A percentile compares a stretch with the other conserved stretches of the same genome.
phyloP scores from a whole-genome alignment of 2,329 filamentous ascomycete species.

The Thielaviopsis ethacetica region DNA sequence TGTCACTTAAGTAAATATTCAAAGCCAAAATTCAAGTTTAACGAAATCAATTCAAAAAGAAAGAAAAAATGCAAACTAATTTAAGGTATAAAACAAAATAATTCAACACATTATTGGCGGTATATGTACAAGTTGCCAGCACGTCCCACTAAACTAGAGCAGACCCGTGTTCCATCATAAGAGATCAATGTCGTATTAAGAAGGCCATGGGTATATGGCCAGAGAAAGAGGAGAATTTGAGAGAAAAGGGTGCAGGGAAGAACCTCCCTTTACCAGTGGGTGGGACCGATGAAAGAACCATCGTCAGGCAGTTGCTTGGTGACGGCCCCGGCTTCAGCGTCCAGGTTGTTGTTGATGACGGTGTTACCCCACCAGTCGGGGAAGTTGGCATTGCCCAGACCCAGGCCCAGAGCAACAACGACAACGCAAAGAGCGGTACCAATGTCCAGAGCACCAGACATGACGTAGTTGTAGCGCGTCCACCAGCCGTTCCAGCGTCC shows the following conservation, averaged over 20 bases:
- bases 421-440: slow-evolving; percentile 42
- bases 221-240: neutral
- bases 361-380: slow-evolving; percentile 36
- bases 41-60: neutral
- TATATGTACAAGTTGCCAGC: neutral
- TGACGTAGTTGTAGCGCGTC: slow-evolving; percentile 42
- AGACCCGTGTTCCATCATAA: neutral
- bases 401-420: slow-evolving; percentile 31
- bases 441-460: slow-evolving; percentile 40
- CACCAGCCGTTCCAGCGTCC: slow-evolving; percentile 37
- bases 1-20: neutral
- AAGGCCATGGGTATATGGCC: neutral
- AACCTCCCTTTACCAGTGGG: slow-evolving; percentile 14
- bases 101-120: neutral
- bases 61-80: neutral
- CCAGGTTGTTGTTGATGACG: slow-evolving; percentile 20
- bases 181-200: neutral
- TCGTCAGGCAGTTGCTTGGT: slow-evolving; percentile 17
- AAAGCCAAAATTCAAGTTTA: neutral
- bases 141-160: neutral
- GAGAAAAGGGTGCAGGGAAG: neutral
- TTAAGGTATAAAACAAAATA: neutral
- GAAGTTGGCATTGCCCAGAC: slow-evolving; percentile 27
- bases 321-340: slow-evolving; percentile 17
- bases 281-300: slow-evolving; percentile 17